Conservation (phyloP, 1,284 basidiomycete species). For the Ustilago curta region DNA sequence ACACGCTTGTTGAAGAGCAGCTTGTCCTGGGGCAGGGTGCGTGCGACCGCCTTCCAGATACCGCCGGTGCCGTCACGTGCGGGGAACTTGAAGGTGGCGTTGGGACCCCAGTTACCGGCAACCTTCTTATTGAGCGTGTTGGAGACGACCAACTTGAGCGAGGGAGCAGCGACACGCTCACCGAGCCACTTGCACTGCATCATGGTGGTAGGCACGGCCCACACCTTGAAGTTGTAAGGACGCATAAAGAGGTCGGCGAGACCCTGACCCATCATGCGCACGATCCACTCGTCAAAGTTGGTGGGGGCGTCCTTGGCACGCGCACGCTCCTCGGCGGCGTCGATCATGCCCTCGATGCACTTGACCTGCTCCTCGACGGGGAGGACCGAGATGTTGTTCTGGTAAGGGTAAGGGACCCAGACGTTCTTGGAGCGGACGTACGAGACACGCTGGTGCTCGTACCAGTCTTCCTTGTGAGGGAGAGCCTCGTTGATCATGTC, state of each 20-base stretch:
- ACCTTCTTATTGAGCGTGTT: conserved; percentile 73
- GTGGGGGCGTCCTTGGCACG: conserved; percentile 69
- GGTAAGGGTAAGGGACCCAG: conserved; percentile 73
- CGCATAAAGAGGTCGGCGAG: conserved; percentile 74
- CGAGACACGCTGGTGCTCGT: conserved; percentile 73
- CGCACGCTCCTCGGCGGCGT: conserved; percentile 68
- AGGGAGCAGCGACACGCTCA: conserved; percentile 73
- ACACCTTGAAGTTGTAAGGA: conserved; percentile 74
- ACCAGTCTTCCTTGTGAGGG: conserved; percentile 72
- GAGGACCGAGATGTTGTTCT: conserved; percentile 73
- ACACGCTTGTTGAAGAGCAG: conserved; percentile 71
- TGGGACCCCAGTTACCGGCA: conserved; percentile 74
- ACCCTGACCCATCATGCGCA: conserved; percentile 72
- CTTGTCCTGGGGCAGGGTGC: conserved; percentile 70
- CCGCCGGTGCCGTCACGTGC: conserved; percentile 73
- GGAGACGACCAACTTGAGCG: conserved; percentile 72
- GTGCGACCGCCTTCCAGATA: conserved; percentile 73
- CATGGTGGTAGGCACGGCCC: conserved; percentile 72
- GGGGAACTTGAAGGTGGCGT: conserved; percentile 74
- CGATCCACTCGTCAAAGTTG: conserved; percentile 73
- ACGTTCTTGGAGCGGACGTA: conserved; percentile 72
- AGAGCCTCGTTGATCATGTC: conserved; percentile 72
- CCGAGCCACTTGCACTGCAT: conserved; percentile 75
- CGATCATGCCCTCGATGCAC: conserved; percentile 73
- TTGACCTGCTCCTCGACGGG: conserved; percentile 72